phyloP scores from a whole-genome alignment of 179 eudicot species.

The Sideroxylon spinosum region DNA sequence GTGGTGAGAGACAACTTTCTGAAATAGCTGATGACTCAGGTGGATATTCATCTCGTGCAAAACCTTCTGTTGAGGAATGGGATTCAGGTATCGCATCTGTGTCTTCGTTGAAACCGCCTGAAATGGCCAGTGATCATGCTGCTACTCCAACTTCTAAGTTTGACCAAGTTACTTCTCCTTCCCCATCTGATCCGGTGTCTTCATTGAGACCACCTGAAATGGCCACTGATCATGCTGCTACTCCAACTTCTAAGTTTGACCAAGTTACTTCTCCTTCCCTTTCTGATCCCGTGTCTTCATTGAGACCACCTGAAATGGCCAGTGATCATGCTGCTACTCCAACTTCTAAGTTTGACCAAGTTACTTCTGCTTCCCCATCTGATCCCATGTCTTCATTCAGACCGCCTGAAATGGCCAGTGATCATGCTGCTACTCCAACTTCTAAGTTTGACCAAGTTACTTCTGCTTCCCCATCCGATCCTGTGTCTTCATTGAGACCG shows the following conservation, averaged over 20 bases:
- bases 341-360: slow-evolving; percentile 24
- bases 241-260: slow-evolving; percentile 25
- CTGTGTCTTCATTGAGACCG: neutral
- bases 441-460: slow-evolving; percentile 24
- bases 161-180: slow-evolving; percentile 20
- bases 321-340: slow-evolving; percentile 32
- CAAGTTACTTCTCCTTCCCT: slow-evolving; percentile 23
- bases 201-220: slow-evolving; percentile 10
- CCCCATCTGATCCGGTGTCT: neutral
- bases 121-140: slow-evolving; percentile 27
- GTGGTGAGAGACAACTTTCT: slow-evolving; percentile 38
- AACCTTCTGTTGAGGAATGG: slow-evolving; percentile 40
- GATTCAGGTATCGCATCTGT: slow-evolving; percentile 38
- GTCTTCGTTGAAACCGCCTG: slow-evolving; percentile 39
- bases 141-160: slow-evolving; percentile 26
- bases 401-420: slow-evolving; percentile 28
- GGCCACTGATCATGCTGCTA: slow-evolving; percentile 27
- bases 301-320: too few relatives aligned
- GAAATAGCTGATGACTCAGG: slow-evolving; percentile 56
- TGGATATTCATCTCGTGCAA: slow-evolving; percentile 41
- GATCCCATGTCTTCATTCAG: too few relatives aligned
- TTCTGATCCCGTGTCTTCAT: slow-evolving; percentile 30
- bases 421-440: slow-evolving; percentile 29
- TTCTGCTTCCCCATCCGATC: too few relatives aligned
- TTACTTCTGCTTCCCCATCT: too few relatives aligned